Base-by-base conservation (phyloP, 768 basidiomycete species). In the Russula lepida region DNA sequence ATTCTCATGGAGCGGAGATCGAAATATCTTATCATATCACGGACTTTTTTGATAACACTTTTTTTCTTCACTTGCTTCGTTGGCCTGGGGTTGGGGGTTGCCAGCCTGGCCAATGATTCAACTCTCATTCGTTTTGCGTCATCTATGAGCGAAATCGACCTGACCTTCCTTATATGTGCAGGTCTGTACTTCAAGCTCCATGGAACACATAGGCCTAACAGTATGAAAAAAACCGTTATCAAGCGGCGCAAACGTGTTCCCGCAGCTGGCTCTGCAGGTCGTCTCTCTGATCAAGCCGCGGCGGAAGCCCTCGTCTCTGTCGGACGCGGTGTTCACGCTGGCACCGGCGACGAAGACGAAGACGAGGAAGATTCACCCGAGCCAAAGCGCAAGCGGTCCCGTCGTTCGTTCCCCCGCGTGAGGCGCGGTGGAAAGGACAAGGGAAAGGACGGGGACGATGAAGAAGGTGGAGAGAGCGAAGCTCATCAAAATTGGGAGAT, bases 211-310 rank as follows among this genome's bases (percentile, higher is more conserved):
- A 85, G 97, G 39, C 97, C 97, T 41, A 95, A 94, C 66, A 92
- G 93, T 64, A 95, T 99, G 94, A 98, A 97, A 76, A 98, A 98
- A 79, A 89, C 92, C 4, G 92, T 97, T 67, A 99, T 99, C 81
- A 99, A 99, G 77, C 84, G 97, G 35, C 81, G 97, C 66, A 98
- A 98, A 75, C 87, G 97, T 67, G 95, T 99, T 44, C 94, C 97
- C 37, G 95, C 95, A 54, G 92, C 88, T 11, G 70, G 77, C 65
- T 65, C 78, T 66, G 70, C 66, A 47, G 77, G 75, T 66, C 77
- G 80, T 30, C 80, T 90, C 77, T 81, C 86, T 12, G 92, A 94
- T 71, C 89, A 92, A 70, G 90, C 90, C 39, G 92, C 92, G 2
- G 92, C 92, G 12, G 92, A 93, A 74, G 86, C 89, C 3, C 83